These are phyloP conservation scores for Dactylorhiza incarnata DNA, from an alignment of 106 monocot species.

Conservation along the genomic window DNA sequence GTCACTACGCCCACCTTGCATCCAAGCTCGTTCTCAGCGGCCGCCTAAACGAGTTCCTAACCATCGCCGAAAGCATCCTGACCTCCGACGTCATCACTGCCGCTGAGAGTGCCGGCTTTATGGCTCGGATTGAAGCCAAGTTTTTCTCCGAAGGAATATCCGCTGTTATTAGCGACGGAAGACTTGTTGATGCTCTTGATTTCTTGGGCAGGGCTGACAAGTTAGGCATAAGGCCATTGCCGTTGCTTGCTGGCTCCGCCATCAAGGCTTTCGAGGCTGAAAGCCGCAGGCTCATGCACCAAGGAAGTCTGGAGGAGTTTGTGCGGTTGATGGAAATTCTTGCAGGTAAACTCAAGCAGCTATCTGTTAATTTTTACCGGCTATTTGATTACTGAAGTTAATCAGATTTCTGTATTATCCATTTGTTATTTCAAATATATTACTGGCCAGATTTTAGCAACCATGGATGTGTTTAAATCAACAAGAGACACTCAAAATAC, in stretches of 20 bases:
- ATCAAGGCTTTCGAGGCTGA: background rate
- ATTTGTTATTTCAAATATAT: background rate
- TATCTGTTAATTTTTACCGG: background rate
- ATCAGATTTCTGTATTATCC: background rate
- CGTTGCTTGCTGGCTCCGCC: background rate
- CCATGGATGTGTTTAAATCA: background rate
- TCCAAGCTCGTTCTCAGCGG: constrained; percentile 3
- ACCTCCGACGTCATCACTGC: background rate
- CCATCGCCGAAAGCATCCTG: background rate
- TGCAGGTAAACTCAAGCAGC: background rate
- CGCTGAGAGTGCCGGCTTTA: background rate
- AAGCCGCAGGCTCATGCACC: background rate
- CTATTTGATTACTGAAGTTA: constrained; percentile 1
- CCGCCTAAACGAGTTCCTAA: background rate
- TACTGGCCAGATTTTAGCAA: background rate
- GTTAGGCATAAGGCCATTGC: background rate
- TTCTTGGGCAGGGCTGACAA: background rate
- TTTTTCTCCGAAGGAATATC: background rate
- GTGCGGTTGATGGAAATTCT: background rate
- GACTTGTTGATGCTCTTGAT: background rate
- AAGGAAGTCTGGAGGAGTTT: background rate
- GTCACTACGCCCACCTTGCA: background rate
- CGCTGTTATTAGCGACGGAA: background rate
- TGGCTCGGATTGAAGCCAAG: background rate
- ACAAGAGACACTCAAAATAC: background rate